phyloP scores from a whole-genome alignment of 2,329 filamentous ascomycete species.

The Berkeleyomyces rouxiae region DNA sequence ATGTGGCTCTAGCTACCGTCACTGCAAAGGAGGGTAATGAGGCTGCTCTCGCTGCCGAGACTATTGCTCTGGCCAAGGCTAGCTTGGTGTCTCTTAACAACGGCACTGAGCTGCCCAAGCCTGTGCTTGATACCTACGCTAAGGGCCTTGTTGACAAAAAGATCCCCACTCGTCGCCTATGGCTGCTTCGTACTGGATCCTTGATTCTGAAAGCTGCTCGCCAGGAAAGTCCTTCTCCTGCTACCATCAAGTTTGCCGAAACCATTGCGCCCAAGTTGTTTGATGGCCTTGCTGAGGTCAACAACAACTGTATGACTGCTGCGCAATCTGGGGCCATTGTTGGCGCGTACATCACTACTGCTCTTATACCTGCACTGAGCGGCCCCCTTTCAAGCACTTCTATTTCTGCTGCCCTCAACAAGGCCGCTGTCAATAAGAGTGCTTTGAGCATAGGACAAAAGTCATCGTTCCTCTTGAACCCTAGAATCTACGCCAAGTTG shows the following conservation, averaged over 20 bases:
- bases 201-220: constrained; percentile 35
- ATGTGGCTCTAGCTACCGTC: constrained; percentile 47
- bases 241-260: constrained; percentile 29
- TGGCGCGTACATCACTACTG: constrained; percentile 57
- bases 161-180: constrained; percentile 56
- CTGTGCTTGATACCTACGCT: constrained; percentile 50
- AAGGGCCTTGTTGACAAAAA: constrained; percentile 85
- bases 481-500: constrained; percentile 71
- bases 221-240: constrained; percentile 20
- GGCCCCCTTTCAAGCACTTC: constrained; percentile 38
- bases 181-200: constrained; percentile 60
- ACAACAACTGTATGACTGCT: constrained; percentile 59
- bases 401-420: constrained; percentile 30
- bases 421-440: constrained; percentile 46
- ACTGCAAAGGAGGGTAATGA: constrained; percentile 83
- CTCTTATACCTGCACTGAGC: constrained; percentile 41
- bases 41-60: constrained; percentile 58
- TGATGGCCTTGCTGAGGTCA: constrained; percentile 61
- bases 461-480: constrained; percentile 71
- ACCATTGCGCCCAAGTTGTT: constrained; percentile 38
- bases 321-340: constrained; percentile 71
- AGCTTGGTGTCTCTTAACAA: constrained; percentile 45
- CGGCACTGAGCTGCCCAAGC: constrained; percentile 44
- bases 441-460: constrained; percentile 58
- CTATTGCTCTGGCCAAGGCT: constrained; percentile 52